These are phyloP conservation scores for Linum tenue DNA, from an alignment of 345 rosid species.

Conservation along the genomic window DNA sequence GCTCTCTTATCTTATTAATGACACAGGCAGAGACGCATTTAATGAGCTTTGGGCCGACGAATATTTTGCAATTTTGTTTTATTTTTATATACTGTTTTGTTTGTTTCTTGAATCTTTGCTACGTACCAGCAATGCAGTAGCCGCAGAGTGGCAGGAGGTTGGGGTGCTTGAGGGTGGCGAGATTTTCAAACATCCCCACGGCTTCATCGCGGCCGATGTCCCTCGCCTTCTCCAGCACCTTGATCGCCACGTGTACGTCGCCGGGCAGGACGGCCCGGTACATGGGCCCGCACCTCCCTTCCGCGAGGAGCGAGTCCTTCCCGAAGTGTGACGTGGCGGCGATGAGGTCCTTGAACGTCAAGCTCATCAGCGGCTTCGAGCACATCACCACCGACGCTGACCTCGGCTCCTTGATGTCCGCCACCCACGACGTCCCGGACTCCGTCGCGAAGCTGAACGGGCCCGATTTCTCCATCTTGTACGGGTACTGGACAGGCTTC, in stretches of 20 bases:
- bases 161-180: constrained; percentile 74
- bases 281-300: constrained; percentile 74
- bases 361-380: constrained; percentile 75
- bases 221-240: constrained; percentile 67
- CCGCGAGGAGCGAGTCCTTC: constrained; percentile 64
- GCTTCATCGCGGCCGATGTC: constrained; percentile 44
- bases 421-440: constrained; percentile 90
- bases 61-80: too few relatives aligned
- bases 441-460: constrained; percentile 87
- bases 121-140: constrained; percentile 86
- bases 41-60: background rate
- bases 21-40: background rate
- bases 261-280: constrained; percentile 80
- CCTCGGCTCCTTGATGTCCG: constrained; percentile 78
- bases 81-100: too few relatives aligned
- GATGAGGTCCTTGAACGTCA: constrained; percentile 86
- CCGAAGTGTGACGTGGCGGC: constrained; percentile 95
- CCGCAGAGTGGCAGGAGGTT: constrained; percentile 77
- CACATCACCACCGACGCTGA: constrained; percentile 75
- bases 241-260: constrained; percentile 85
- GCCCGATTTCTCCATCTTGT: constrained; percentile 80
- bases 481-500: constrained; percentile 45
- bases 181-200: constrained; percentile 45
- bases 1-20: too few relatives aligned
- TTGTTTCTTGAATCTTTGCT: too few relatives aligned